Conservation (phyloP, 441 rosid species). For the Arabidopsis hybrid region DNA sequence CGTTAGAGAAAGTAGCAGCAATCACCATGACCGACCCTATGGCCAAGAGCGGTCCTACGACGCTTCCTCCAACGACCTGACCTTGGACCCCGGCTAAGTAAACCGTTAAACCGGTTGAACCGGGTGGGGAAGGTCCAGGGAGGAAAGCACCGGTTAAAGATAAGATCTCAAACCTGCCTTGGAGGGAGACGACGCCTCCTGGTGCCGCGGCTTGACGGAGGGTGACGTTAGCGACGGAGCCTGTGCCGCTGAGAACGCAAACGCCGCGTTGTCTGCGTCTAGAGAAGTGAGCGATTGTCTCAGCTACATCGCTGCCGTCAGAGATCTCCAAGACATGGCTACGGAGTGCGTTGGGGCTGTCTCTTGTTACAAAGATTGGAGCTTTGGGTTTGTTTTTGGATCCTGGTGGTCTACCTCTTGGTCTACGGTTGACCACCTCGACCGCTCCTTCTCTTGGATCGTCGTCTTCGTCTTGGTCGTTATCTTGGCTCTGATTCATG, state of each 20-base stretch:
- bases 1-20: conserved; percentile 86
- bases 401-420: conserved; percentile 88
- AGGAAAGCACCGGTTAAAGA: conserved; percentile 81
- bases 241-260: conserved; percentile 84
- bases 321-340: conserved; percentile 86
- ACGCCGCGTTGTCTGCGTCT: conserved; percentile 85
- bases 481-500: conserved; percentile 49
- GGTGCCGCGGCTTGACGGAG: conserved; percentile 84
- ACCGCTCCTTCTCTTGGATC: conserved; percentile 82
- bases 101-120: conserved; percentile 81
- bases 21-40: conserved; percentile 89
- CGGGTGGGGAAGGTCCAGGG: conserved; percentile 92
- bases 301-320: conserved; percentile 75
- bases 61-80: conserved; percentile 86
- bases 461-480: conserved; percentile 66
- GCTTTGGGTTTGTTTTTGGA: conserved; percentile 90
- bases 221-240: conserved; percentile 84
- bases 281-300: conserved; percentile 76
- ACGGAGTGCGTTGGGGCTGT: conserved; percentile 89
- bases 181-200: conserved; percentile 79
- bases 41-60: conserved; percentile 72
- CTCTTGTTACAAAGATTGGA: conserved; percentile 80
- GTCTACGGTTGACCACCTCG: conserved; percentile 72
- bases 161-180: conserved; percentile 83
- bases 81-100: conserved; percentile 88